Evolutionary conservation across 2,329 filamentous ascomycete genomes (phyloP).

Genomic region (Pseudodiploospora longispora): DNA sequence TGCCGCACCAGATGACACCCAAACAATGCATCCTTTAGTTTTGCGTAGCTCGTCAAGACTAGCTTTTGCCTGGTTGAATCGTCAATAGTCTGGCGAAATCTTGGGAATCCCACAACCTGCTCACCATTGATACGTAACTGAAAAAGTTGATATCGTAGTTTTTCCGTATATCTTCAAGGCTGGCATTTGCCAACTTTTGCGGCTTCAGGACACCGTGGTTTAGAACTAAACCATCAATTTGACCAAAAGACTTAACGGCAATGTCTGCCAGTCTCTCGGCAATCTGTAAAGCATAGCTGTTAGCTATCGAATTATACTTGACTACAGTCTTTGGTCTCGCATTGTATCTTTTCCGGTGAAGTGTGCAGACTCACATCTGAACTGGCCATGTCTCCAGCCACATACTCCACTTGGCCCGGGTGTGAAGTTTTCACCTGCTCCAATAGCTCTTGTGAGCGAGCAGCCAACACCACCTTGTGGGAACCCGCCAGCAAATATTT

Average conservation of each 20-base stretch:
- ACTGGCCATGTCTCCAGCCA: constrained; percentile 48
- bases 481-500: constrained; percentile 41
- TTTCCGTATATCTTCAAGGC: constrained; percentile 65
- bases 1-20: constrained; percentile 75
- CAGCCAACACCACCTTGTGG: constrained; percentile 53
- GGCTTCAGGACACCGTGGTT: constrained; percentile 83
- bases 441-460: constrained; percentile 43
- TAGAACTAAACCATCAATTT: constrained; percentile 72
- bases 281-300: constrained; percentile 29
- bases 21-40: constrained; percentile 62
- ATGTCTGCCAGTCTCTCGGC: constrained; percentile 55
- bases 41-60: constrained; percentile 61
- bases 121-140: constrained; percentile 68
- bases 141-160: constrained; percentile 83
- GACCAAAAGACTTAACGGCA: constrained; percentile 59
- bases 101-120: constrained; percentile 14
- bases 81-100: constrained; percentile 4
- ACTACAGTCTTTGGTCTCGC: not conserved
- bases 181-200: constrained; percentile 60
- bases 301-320: not conserved
- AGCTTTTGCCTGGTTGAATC: constrained; percentile 52
- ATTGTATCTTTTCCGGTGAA: not conserved
- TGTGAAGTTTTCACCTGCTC: constrained; percentile 43
- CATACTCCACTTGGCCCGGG: constrained; percentile 44
- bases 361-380: constrained; percentile 32